These are phyloP conservation scores for Russula vinacea DNA, from an alignment of 768 basidiomycete genomes.

Conservation along the genomic window DNA sequence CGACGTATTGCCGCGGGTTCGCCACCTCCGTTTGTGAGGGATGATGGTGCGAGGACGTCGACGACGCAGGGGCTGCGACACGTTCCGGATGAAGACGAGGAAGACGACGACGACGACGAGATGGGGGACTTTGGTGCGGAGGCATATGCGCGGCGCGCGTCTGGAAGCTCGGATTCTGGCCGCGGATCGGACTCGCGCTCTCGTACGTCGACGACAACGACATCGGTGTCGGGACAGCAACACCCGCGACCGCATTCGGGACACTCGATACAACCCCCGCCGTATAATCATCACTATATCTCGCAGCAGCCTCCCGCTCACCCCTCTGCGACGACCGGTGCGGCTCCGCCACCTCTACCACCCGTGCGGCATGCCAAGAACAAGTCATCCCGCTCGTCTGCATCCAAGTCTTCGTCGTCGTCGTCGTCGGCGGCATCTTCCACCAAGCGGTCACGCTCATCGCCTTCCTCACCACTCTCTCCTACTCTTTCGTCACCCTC, in stretches of 20 bases:
- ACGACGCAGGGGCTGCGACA: too few relatives aligned
- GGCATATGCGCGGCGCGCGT: slow-evolving; percentile 43
- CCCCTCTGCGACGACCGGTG: not conserved
- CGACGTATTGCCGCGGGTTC: not conserved
- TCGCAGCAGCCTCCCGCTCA: slow-evolving; percentile 30
- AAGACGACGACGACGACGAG: slow-evolving; percentile 49
- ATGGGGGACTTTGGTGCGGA: slow-evolving; percentile 58
- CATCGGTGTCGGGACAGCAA: slow-evolving; percentile 35
- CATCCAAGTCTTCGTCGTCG: slow-evolving; percentile 30
- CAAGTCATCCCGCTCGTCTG: slow-evolving; percentile 30
- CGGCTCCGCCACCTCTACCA: too few relatives aligned
- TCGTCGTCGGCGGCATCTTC: slow-evolving; percentile 32
- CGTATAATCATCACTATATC: slow-evolving; percentile 34
- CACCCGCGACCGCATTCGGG: not conserved
- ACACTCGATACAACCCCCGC: not conserved
- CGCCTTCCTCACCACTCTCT: slow-evolving; percentile 47
- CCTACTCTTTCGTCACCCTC: slow-evolving; percentile 41
- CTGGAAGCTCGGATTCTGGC: slow-evolving; percentile 37
- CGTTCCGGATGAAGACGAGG: slow-evolving; percentile 12
- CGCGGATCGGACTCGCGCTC: slow-evolving; percentile 59
- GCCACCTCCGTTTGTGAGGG: slow-evolving; percentile 24
- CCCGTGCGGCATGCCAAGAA: slow-evolving; percentile 20
- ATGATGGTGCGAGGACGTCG: slow-evolving; percentile 15
- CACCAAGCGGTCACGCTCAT: slow-evolving; percentile 39
- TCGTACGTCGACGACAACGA: slow-evolving; percentile 46